Base-by-base conservation (phyloP, 805 yeast genomes). In the Candida incommunis region DNA sequence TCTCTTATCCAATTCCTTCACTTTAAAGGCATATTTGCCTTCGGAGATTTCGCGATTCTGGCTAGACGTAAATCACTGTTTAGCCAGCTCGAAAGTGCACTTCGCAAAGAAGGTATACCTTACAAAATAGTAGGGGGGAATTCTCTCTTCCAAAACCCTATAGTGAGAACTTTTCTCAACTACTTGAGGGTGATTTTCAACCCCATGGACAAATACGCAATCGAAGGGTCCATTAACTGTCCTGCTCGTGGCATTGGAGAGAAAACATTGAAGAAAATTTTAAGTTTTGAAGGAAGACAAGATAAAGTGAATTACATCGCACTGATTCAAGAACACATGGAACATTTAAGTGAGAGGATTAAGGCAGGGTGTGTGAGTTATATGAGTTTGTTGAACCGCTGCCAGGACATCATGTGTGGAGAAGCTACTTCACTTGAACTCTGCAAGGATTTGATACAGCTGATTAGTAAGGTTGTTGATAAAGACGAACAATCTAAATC, bases 101-200 rank as follows among this genome's bases (percentile, higher is more conserved):
- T 90, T 22, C 66, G 75, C 1, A 68, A 63, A 42, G 58, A 61
- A 2, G 65, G 72, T 3, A 70, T 87, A 2, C 87, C 92, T 0
- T 82, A 83, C 54, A 62, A 64, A 5, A 71, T 87, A 47, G 68
- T 82, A 0, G 78, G 80, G 44, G 96, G 96, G 0, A 68, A 68
- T 40, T 79, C 86, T 1, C 83, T 86, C 54, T 84, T 94, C 90
- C 85, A 82, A 35, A 61, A 80, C 35, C 74, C 73, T 46, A 95
- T 84, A 54, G 78, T 85, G 15, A 66, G 68, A 21, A 62, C 74
- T 0, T 68, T 83, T 46, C 48, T 86, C 40, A 82, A 80, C 54
- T 76, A 78, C 51, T 56, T 90, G 23, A 69, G 86, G 25, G 75
- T 80, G 1, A 65, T 83, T 3, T 68, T 74, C 3, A 72, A 79